Evolutionary conservation across 202 grass and related monocot genomes (phyloP).

Genomic region (Miscanthus sacchariflorus): DNA sequence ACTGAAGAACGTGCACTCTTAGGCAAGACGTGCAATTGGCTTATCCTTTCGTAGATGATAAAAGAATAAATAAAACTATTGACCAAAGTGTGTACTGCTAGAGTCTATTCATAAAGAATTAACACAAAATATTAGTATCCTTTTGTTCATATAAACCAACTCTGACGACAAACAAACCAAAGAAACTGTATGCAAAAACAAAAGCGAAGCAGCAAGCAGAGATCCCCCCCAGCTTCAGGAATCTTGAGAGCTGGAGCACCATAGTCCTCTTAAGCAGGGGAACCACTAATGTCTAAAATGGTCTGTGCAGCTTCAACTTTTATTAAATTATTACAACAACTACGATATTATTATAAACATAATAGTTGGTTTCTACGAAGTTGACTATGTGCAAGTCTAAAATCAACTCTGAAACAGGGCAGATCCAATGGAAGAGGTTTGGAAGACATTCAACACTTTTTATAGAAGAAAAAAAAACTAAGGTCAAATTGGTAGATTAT

Average conservation of each 20-base stretch:
- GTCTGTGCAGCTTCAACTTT: neutral
- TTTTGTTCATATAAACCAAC: neutral
- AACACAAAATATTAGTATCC: neutral
- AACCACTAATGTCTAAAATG: neutral
- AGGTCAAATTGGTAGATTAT: conserved; percentile 22
- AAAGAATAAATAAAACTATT: neutral
- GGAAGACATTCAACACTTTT: neutral
- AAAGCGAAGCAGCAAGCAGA: neutral
- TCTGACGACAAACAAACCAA: neutral
- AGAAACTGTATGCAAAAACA: neutral
- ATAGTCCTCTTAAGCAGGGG: neutral
- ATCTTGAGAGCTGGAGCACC: conserved; percentile 25
- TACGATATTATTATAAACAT: neutral
- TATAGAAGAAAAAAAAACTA: neutral
- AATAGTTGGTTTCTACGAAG: neutral
- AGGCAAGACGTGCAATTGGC: neutral
- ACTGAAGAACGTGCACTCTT: neutral
- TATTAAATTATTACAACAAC: neutral
- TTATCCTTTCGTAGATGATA: neutral
- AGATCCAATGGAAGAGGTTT: neutral
- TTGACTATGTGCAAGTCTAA: neutral
- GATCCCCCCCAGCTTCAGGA: neutral
- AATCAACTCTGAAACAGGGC: neutral
- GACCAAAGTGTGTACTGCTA: neutral
- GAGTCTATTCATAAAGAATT: neutral